These are phyloP conservation scores for Gentiana macrophylla DNA, from an alignment of 257 asterid species.

Conservation along the genomic window DNA sequence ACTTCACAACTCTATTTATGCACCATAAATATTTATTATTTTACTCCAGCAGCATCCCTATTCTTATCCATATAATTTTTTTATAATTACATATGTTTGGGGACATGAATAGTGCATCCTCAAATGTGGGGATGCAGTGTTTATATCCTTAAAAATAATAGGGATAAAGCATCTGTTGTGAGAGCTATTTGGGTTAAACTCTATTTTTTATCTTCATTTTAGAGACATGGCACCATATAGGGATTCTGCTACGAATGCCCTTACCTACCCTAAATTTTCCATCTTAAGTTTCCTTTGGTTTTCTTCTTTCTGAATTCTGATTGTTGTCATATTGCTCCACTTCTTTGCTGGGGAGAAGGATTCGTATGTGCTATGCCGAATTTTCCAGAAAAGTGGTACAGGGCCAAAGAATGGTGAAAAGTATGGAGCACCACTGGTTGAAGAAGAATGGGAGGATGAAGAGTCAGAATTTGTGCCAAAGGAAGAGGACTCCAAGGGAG, in stretches of 20 bases:
- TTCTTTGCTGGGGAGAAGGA: constrained; percentile 38
- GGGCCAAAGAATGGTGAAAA: constrained; percentile 97
- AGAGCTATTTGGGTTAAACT: background rate
- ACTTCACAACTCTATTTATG: too few relatives aligned
- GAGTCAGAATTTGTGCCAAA: constrained; percentile 37
- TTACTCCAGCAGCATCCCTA: too few relatives aligned
- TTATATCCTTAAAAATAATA: too few relatives aligned
- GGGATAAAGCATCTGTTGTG: too few relatives aligned
- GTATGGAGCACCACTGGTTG: constrained; percentile 87
- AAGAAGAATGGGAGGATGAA: constrained; percentile 86
- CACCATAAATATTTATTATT: too few relatives aligned
- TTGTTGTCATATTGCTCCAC: too few relatives aligned
- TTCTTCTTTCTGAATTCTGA: constrained; percentile 1
- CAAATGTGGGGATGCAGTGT: too few relatives aligned
- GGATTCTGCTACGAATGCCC: background rate
- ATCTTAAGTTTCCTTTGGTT: background rate
- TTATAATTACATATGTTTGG: too few relatives aligned
- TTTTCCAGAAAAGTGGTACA: constrained; percentile 94
- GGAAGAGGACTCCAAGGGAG: constrained; percentile 48
- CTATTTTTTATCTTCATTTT: background rate
- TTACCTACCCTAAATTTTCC: too few relatives aligned
- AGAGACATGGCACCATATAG: too few relatives aligned
- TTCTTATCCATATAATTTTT: too few relatives aligned
- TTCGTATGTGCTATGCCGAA: constrained; percentile 73
- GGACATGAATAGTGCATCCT: too few relatives aligned